Evolutionary conservation across 2,329 filamentous ascomycete species (phyloP), one percentile per base, ranked within the genome.

Genomic region (Xylariaceae sp.): DNA sequence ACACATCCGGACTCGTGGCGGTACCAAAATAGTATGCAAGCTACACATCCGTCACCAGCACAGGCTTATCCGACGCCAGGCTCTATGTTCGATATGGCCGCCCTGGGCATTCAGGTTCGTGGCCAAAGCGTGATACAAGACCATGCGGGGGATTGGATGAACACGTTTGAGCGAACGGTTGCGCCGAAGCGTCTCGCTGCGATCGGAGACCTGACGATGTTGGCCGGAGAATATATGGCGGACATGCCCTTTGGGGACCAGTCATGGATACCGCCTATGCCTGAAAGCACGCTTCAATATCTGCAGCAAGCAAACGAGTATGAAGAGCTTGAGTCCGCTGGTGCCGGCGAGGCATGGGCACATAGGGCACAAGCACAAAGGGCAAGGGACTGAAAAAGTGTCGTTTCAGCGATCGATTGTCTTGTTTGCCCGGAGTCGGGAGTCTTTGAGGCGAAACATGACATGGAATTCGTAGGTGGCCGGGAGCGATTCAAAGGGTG

Each of bases 161-260:
- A 50, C 9, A 36, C 37, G 9, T 59, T 56, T 30, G 54, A 47
- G 47, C 47, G 44, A 7, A 54, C 43, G 24, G 50, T 52, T 29
- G 53, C 51, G 28, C 35, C 43, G 7, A 47, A 44, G 22, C 50
- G 56, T 1, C 56, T 58, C 26, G 47, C 50, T 4, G 43, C 48
- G 17, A 54, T 52, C 28, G 56, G 55, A 11, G 56, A 60, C 30
- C 51, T 60, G 1, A 48, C 49, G 15, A 46, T 50, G 30, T 57
- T 60, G 37, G 55, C 51, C 22, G 56, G 56, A 1, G 44, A 57
- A 13, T 45, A 49, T 24, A 34, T 49, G 7, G 34, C 44, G 13
- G 53, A 57, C 4, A 49, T 56, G 47, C 50, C 51, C 9, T 59
- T 54, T 34, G 48, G 39, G 17, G 45, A 52, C 18, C 45, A 45